Conservation (phyloP, 768 basidiomycete species). For the Fomitopsis pulvina region DNA sequence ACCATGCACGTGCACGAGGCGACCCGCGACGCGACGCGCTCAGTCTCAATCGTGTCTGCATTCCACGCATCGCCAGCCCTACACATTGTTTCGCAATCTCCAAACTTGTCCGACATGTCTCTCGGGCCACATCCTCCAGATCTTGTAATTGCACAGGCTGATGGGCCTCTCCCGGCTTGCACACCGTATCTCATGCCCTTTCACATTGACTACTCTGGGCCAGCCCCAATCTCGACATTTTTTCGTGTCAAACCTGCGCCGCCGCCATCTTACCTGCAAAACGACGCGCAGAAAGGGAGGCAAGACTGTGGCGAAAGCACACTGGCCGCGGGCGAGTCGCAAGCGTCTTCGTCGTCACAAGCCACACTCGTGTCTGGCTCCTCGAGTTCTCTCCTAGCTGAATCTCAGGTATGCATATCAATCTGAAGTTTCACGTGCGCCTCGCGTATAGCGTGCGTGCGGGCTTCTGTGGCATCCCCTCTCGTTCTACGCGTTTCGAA, state of each 20-base stretch:
- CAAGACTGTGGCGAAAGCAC: slow-evolving; percentile 6
- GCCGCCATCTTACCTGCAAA: slow-evolving; percentile 8
- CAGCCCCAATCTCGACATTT: slow-evolving; percentile 69
- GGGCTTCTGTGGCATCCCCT: no score
- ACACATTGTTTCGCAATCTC: no score
- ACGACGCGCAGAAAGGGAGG: slow-evolving; percentile 4
- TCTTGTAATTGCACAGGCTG: not conserved
- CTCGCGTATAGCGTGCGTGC: no score
- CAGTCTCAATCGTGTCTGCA: not conserved
- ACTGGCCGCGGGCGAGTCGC: not conserved
- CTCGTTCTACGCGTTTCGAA: no score
- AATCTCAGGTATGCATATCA: not conserved
- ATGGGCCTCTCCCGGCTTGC: slow-evolving; percentile 29
- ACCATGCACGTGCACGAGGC: not conserved
- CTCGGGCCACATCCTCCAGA: not conserved
- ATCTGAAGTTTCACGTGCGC: no score
- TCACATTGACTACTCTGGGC: slow-evolving; percentile 62
- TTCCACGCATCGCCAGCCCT: not conserved
- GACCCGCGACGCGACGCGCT: not conserved
- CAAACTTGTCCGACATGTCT: no score
- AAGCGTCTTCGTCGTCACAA: slow-evolving; percentile 9
- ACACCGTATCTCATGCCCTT: slow-evolving; percentile 80
- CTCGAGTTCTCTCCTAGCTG: slow-evolving; percentile 1
- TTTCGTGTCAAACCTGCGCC: slow-evolving; percentile 47
- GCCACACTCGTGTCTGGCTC: slow-evolving; percentile 6